A percentile compares a stretch with the other conserved stretches of the same genome.
These are phyloP conservation scores for Trichoderma virens DNA, from an alignment of 495 filamentous ascomycete genomes.

Conservation along the genomic window DNA sequence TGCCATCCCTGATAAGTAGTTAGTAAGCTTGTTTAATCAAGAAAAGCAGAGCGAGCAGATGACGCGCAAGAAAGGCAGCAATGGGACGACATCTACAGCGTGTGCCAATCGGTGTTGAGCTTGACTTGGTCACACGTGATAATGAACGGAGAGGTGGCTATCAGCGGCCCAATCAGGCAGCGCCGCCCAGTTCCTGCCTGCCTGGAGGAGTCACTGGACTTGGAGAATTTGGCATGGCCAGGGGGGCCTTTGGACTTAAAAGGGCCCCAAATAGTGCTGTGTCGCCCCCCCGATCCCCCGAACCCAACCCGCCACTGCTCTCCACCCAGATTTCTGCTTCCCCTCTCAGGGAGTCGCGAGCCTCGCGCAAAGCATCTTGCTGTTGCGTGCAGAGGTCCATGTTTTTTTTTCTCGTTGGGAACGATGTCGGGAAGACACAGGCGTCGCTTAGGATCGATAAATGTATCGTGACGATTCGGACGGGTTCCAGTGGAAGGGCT, in stretches of 20 bases:
- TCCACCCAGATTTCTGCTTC: conserved; percentile 24
- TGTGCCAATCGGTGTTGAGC: background rate
- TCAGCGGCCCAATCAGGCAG: conserved; percentile 10
- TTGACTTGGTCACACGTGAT: background rate
- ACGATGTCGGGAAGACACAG: background rate
- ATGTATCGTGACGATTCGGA: background rate
- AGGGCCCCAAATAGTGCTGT: conserved; percentile 46
- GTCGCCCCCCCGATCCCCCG: conserved; percentile 35
- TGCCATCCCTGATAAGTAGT: conserved; percentile 73
- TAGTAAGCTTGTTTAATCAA: conserved; percentile 18
- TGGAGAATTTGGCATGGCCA: background rate
- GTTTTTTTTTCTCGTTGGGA: background rate
- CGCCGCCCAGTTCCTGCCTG: conserved; percentile 3
- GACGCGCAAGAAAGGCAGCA: background rate
- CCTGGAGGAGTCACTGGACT: conserved; percentile 1
- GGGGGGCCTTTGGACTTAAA: conserved; percentile 27
- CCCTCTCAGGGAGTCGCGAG: background rate
- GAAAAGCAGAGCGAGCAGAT: conserved; percentile 9
- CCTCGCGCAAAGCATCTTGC: background rate
- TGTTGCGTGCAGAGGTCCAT: background rate
- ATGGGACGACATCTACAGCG: background rate
- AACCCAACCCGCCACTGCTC: conserved; percentile 27
- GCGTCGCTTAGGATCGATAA: background rate
- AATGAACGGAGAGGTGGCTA: background rate
- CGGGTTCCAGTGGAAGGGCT: background rate